Conservation (phyloP, 208 protist genomes). For the Acanthamoeba healyi region DNA sequence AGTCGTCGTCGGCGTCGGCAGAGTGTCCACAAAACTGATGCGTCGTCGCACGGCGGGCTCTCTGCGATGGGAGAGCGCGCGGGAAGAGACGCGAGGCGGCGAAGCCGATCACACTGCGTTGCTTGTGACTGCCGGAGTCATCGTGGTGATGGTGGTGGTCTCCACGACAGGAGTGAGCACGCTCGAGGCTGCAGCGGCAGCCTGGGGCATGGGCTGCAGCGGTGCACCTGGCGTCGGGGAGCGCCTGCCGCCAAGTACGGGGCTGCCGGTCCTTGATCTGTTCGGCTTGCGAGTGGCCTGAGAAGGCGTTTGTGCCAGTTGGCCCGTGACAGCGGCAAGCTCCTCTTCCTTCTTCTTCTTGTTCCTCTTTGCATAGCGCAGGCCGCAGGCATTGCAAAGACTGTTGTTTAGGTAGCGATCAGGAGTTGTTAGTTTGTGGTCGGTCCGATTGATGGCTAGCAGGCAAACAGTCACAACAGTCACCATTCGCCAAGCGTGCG, state of each 20-base stretch:
- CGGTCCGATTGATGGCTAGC: too few relatives aligned
- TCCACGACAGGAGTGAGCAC: too few relatives aligned
- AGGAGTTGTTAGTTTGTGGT: too few relatives aligned
- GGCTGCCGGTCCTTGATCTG: conserved; percentile 2
- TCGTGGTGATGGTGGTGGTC: background rate
- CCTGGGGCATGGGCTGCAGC: background rate
- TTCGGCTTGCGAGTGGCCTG: background rate
- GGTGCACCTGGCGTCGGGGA: background rate
- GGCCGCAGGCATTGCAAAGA: conserved; percentile 16
- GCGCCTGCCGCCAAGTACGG: background rate
- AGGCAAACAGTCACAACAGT: too few relatives aligned
- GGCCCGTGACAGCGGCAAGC: background rate
- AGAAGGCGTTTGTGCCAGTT: background rate
- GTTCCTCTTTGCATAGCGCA: conserved; percentile 13
- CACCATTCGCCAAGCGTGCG: too few relatives aligned
- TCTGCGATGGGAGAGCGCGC: background rate
- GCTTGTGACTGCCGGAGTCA: background rate
- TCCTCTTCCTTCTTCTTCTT: conserved; percentile 54
- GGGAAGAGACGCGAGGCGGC: background rate
- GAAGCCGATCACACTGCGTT: too few relatives aligned
- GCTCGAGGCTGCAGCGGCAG: too few relatives aligned
- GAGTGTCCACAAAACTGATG: background rate
- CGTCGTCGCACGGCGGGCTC: background rate
- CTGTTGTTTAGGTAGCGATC: background rate
- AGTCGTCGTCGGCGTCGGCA: too few relatives aligned